phyloP scores from a whole-genome alignment of 768 basidiomycete species.

The Pulveroboletus sp. region DNA sequence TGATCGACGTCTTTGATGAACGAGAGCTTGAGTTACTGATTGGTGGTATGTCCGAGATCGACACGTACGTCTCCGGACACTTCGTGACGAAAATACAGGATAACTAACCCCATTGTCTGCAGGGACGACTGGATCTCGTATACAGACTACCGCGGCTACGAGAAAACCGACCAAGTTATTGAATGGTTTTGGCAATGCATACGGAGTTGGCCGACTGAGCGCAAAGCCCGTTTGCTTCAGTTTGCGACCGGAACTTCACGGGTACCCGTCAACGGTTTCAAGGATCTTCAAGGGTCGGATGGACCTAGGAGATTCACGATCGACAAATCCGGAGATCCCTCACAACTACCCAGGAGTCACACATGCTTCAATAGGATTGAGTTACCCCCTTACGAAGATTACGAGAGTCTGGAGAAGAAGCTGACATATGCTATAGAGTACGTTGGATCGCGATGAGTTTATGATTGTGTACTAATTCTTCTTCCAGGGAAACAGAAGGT shows the following conservation, averaged over 20 bases:
- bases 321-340: conserved; percentile 89
- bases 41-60: conserved; percentile 90
- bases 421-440: conserved; percentile 81
- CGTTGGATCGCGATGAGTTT: conserved; percentile 27
- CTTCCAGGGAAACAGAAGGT: conserved; percentile 68
- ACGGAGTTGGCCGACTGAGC: conserved; percentile 84
- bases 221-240: conserved; percentile 81
- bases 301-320: conserved; percentile 92
- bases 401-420: conserved; percentile 83
- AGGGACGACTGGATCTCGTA: conserved; percentile 92
- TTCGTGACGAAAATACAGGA: neutral
- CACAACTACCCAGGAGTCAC: conserved; percentile 83
- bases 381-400: conserved; percentile 85
- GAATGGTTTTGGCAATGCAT: conserved; percentile 97
- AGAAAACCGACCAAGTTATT: conserved; percentile 82
- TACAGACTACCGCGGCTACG: conserved; percentile 87
- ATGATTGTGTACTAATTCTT: conserved; percentile 4
- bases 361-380: conserved; percentile 93
- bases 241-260: conserved; percentile 87
- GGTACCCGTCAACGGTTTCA: conserved; percentile 90
- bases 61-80: conserved; percentile 50
- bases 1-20: conserved; percentile 89
- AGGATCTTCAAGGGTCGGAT: conserved; percentile 90
- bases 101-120: neutral
- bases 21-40: conserved; percentile 85